Evolutionary conservation across 495 filamentous ascomycete genomes (phyloP), one percentile per base, ranked within the genome.

Genomic region (Gamarada debralockiae): DNA sequence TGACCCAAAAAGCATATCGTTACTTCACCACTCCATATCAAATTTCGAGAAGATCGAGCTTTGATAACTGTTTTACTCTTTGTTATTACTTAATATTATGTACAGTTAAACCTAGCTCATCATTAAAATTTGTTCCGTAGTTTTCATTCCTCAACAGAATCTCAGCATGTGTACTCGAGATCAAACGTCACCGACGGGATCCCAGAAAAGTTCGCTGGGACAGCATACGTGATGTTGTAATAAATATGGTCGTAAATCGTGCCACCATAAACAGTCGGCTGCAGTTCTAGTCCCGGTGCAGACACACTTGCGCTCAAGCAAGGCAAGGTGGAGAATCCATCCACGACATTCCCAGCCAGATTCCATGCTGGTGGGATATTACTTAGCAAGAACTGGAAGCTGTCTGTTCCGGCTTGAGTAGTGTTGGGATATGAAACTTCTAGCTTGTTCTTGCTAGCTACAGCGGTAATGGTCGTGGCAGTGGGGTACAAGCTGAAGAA

Each of bases 201-300:
- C 0, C 65, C 65, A 9, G 37, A 36, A 33, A 67, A 65, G 17
- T 49, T 52, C 9, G 50, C 50, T 9, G 57, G 60, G 0, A 65
- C 65, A 44, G 48, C 54, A 51, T 65, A 67, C 6, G 65, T 65
- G 15, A 67, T 52, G 36, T 67, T 65, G 25, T 67, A 67, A 43
- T 63, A 53, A 29, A 57, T 44, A 33, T 63, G 61, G 55, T 65
- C 58, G 27, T 62, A 59, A 27, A 67, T 57, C 1, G 48, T 57
- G 7, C 51, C 39, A 6, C 65, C 65, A 50, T 67, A 67, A 8
- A 55, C 31, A 10, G 59, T 58, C 8, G 62, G 55, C 25, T 56
- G 56, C 17, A 57, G 31, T 18, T 55, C 51, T 13, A 67, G 42
- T 1, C 63, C 60, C 12, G 55, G 44, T 1, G 60, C 65, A n/a